These are phyloP conservation scores for Zygoascus flipseniorum DNA, from an alignment of 805 yeast genomes.

Conservation along the genomic window DNA sequence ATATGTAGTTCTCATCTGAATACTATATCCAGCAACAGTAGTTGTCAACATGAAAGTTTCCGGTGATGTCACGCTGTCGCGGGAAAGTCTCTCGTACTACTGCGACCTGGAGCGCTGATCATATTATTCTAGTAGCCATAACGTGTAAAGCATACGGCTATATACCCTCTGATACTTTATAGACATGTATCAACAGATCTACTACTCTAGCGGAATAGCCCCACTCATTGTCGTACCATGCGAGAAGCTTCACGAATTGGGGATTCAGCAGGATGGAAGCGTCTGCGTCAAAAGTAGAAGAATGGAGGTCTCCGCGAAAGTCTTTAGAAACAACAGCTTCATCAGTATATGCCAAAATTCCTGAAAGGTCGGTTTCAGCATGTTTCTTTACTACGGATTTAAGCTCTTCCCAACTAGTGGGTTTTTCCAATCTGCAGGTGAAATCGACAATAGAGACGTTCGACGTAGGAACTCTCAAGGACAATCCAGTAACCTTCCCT, in stretches of 20 bases:
- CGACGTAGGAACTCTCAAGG: constrained; percentile 87
- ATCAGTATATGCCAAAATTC: constrained; percentile 81
- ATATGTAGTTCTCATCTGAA: too few species aligned
- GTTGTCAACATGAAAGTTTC: too few species aligned
- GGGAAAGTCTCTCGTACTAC: too few species aligned
- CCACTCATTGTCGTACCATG: constrained; percentile 94
- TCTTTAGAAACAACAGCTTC: constrained; percentile 87
- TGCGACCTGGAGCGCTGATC: too few species aligned
- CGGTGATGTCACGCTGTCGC: too few species aligned
- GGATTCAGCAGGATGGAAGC: constrained; percentile 85
- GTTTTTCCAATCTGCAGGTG: constrained; percentile 70
- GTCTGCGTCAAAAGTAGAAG: constrained; percentile 81
- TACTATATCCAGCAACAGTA: too few species aligned
- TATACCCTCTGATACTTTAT: neutral
- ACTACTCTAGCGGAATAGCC: constrained; percentile 96
- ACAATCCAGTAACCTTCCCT: constrained; percentile 90
- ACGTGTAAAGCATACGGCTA: neutral
- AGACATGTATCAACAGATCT: constrained; percentile 68
- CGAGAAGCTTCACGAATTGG: constrained; percentile 79
- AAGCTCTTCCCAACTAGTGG: constrained; percentile 76
- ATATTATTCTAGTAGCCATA: too few species aligned
- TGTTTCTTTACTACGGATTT: constrained; percentile 64
- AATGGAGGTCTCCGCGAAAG: constrained; percentile 73
- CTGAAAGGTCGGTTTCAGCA: constrained; percentile 68
- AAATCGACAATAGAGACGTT: constrained; percentile 90